These are phyloP conservation scores for Suhomyces bokatorum DNA, from an alignment of 1,139 yeast species.

Conservation along the genomic window DNA sequence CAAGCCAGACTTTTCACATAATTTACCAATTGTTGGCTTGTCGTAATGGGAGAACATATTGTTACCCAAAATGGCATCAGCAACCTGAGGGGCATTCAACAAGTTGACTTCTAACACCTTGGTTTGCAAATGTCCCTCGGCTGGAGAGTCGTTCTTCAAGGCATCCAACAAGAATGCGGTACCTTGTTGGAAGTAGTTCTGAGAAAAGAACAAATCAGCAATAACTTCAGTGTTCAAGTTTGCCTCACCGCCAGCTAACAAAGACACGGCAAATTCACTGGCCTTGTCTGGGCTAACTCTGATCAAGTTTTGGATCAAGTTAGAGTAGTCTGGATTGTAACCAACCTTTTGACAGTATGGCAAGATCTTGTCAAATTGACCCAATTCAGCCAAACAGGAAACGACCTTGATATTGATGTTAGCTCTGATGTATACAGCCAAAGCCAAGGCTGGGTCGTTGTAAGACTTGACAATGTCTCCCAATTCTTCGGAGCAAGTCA, in stretches of 20 bases:
- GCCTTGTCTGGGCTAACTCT: conserved; percentile 97
- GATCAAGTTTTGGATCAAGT: conserved; percentile 85
- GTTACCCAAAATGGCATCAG: conserved; percentile 96
- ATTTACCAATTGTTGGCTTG: conserved; percentile 85
- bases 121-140: conserved; percentile 95
- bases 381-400: conserved; percentile 88
- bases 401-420: conserved; percentile 88
- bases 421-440: conserved; percentile 89
- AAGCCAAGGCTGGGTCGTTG: conserved; percentile 75
- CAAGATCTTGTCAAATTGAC: conserved; percentile 92
- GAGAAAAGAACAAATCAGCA: conserved; percentile 93
- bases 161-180: conserved; percentile 98
- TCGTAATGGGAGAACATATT: conserved; percentile 95
- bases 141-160: conserved; percentile 88
- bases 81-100: conserved; percentile 97
- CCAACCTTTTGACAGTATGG: conserved; percentile 92
- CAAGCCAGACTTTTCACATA: conserved; percentile 93
- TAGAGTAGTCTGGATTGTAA: conserved; percentile 87
- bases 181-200: conserved; percentile 95
- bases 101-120: conserved; percentile 90
- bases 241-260: conserved; percentile 63
- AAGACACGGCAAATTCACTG: conserved; percentile 91
- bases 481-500: conserved; percentile 90
- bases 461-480: conserved; percentile 94
- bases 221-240: conserved; percentile 79